Evolutionary conservation across 1,284 basidiomycete genomes (phyloP).

Genomic region (Ustilago cynodontis): DNA sequence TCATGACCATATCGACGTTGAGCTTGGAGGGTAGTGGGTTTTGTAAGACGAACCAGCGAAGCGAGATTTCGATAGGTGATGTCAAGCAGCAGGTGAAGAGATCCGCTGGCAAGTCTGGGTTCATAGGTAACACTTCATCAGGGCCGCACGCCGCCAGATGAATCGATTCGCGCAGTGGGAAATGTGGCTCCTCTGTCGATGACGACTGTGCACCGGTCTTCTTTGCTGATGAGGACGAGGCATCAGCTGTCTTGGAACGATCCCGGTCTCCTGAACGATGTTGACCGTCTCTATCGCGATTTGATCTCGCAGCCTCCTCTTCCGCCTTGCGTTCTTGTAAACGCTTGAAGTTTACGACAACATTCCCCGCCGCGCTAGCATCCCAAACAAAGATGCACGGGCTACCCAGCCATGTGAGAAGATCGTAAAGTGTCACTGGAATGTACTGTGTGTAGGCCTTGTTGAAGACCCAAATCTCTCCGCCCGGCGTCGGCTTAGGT

Average conservation of each 20-base stretch:
- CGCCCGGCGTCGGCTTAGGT: constrained; percentile 93
- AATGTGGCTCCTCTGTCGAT: constrained; percentile 63
- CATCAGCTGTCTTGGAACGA: constrained; percentile 19
- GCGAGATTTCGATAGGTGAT: constrained; percentile 95
- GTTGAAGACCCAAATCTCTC: constrained; percentile 99
- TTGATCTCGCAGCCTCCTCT: constrained; percentile 73
- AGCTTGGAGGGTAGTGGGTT: constrained; percentile 76
- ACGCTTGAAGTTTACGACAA: constrained; percentile 89
- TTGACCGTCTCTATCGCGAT: constrained; percentile 69
- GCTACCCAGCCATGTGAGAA: constrained; percentile 84
- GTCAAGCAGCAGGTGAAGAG: constrained; percentile 97
- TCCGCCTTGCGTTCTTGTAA: constrained; percentile 88
- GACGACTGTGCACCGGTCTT: constrained; percentile 27
- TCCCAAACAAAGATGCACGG: constrained; percentile 99
- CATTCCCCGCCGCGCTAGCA: constrained; percentile 93
- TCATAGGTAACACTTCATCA: constrained; percentile 91
- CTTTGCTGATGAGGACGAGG: constrained; percentile 18
- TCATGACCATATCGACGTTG: constrained; percentile 89
- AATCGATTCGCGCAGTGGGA: constrained; percentile 87
- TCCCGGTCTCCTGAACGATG: constrained; percentile 27
- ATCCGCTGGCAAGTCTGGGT: constrained; percentile 95
- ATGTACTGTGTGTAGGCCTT: constrained; percentile 98
- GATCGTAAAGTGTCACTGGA: constrained; percentile 90
- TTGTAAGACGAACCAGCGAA: constrained; percentile 92
- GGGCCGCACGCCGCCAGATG: constrained; percentile 95